Evolutionary conservation across 2,329 filamentous ascomycete species (phyloP), one percentile per base, ranked within the genome.

Genomic region (Fusarium sp.): DNA sequence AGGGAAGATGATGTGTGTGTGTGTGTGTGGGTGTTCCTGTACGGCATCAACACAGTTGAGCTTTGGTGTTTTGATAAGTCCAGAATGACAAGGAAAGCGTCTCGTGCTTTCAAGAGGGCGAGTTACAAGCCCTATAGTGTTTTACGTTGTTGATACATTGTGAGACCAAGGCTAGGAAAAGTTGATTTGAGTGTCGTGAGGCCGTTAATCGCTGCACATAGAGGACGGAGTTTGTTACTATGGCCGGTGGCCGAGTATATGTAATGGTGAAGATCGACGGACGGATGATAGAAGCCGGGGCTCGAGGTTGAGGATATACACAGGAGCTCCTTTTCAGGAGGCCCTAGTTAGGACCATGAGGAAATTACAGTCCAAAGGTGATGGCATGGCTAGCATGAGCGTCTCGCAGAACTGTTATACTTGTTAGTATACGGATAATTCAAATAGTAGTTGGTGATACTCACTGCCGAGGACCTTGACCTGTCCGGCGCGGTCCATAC

Each of bases 401-500:
- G 52, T 83, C 83, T 73, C 79, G 80, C 13, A 85, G 71, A 41
- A 78, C 83, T 84, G 60, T 8, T 65, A 35, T 48, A 35, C 56
- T 31, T 39, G 54, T 74, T 58, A 74, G 65, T 63, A 57, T 63
- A 29, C 58, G 13, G 18, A 8, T 6, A 24, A 10, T 31, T 35
- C 8, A 27, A n/a, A n/a, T 16, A 4, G 20, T 13, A 33, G 41
- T 20, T 43, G 37, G 43, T 39, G 64, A 31, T 56, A 85, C 88
- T 85, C 82, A 91, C 89, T 85, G 58, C 86, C 82, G 63, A 92
- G 80, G 37, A 91, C 84, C 64, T 85, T 86, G 67, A 85, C 80
- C 82, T 92, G 91, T 14, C 90, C 88, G 29, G 85, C 82, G 64
- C 90, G 86, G 80, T 91, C 90, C 81, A 90, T 90, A 73, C 91